phyloP scores from a whole-genome alignment of 208 protist genomes.

The Leishmania mexicana region DNA sequence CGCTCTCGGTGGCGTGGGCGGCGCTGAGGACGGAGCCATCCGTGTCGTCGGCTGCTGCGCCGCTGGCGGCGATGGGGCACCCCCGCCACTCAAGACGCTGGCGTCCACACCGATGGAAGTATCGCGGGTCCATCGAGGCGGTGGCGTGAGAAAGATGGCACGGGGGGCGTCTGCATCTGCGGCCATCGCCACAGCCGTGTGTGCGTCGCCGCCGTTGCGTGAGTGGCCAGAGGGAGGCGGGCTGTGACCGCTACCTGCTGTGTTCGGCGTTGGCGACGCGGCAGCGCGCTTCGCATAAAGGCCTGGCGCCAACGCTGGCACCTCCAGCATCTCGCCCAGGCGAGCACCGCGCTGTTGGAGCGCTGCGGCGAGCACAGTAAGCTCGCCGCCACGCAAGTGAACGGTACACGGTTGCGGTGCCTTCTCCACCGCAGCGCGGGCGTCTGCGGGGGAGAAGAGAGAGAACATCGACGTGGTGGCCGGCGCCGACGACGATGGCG shows the following conservation, averaged over 20 bases:
- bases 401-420: background rate
- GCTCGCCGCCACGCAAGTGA: conserved; percentile 13
- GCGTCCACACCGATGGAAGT: background rate
- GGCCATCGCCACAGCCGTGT: background rate
- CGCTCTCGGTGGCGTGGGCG: background rate
- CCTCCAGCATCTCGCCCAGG: conserved; percentile 1
- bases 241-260: background rate
- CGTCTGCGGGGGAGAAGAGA: background rate
- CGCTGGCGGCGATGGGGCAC: background rate
- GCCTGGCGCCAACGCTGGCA: background rate
- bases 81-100: background rate
- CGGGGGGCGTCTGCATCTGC: background rate
- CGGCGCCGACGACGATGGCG: background rate
- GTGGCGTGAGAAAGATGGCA: conserved; percentile 1
- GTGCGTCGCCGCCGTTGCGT: background rate
- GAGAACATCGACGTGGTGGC: background rate
- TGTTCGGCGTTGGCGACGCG: background rate
- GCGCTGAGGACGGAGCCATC: background rate
- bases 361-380: conserved; percentile 17
- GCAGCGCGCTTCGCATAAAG: background rate
- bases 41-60: background rate
- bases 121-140: background rate
- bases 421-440: background rate
- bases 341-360: conserved; percentile 14
- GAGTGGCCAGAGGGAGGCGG: background rate